A percentile compares a stretch with the other conserved stretches of the same genome.
These are phyloP conservation scores for Solanum clarkiae DNA, from an alignment of 257 asterid genomes.

Conservation along the genomic window DNA sequence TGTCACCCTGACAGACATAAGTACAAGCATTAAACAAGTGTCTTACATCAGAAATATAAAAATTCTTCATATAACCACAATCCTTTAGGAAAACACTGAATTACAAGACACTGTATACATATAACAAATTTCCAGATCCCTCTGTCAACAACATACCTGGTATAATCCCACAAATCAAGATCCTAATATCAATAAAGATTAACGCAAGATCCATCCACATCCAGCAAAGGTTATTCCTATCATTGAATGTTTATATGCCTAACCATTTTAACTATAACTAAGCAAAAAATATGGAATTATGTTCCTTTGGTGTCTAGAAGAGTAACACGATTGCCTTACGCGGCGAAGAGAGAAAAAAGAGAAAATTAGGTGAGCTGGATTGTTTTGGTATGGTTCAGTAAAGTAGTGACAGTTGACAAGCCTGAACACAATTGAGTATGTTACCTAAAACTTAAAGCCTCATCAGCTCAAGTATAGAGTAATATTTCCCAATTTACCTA, in stretches of 20 bases:
- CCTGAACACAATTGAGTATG: not conserved
- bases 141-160: not conserved
- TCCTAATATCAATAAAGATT: not conserved
- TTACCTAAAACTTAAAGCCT: not conserved
- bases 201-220: not conserved
- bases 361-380: not conserved
- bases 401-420: not conserved
- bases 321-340: not conserved
- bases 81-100: not conserved
- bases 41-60: not conserved
- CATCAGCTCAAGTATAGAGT: not conserved
- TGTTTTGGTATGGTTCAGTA: not conserved
- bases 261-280: not conserved
- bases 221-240: not conserved
- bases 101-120: not conserved
- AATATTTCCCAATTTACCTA: not conserved
- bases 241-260: not conserved
- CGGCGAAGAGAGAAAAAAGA: not conserved
- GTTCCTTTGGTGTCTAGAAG: not conserved
- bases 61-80: not conserved
- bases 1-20: not conserved
- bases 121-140: not conserved
- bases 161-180: not conserved
- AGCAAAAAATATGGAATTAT: not conserved
- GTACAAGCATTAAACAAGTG: not conserved